Evolutionary conservation across 306 rosid species (phyloP).

Genomic region (Carpinus viminea): DNA sequence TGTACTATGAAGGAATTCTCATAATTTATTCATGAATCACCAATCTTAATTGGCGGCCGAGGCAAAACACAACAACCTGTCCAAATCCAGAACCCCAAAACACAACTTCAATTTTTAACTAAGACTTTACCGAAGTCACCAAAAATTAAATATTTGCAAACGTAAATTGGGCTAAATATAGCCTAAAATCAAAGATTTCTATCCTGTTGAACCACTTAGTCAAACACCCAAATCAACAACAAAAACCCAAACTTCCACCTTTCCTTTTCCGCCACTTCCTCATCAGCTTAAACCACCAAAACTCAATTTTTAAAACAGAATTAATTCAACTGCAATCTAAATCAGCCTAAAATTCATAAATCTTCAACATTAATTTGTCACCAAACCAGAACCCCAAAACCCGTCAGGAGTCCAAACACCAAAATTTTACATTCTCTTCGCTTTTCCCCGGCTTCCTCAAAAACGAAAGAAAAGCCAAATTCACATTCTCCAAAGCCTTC

Average conservation of each 20-base stretch:
- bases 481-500: not conserved
- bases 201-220: not conserved
- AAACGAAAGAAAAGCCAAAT: not conserved
- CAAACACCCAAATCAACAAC: not conserved
- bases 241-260: not conserved
- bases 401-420: not conserved
- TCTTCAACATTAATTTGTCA: not conserved
- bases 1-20: too few species aligned
- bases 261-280: not conserved
- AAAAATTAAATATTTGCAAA: not conserved
- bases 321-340: not conserved
- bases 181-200: not conserved
- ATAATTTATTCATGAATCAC: not conserved
- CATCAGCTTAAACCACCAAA: not conserved
- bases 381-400: not conserved
- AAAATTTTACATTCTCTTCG: not conserved
- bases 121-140: not conserved
- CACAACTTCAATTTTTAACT: not conserved
- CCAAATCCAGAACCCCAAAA: not conserved
- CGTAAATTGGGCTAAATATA: not conserved
- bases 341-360: not conserved
- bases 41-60: constrained; percentile 11
- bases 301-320: not conserved
- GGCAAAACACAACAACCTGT: constrained; percentile 1
- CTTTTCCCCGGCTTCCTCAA: not conserved